phyloP scores from a whole-genome alignment of 2,329 filamentous ascomycete genomes.

The Mollisia scopiformis region DNA sequence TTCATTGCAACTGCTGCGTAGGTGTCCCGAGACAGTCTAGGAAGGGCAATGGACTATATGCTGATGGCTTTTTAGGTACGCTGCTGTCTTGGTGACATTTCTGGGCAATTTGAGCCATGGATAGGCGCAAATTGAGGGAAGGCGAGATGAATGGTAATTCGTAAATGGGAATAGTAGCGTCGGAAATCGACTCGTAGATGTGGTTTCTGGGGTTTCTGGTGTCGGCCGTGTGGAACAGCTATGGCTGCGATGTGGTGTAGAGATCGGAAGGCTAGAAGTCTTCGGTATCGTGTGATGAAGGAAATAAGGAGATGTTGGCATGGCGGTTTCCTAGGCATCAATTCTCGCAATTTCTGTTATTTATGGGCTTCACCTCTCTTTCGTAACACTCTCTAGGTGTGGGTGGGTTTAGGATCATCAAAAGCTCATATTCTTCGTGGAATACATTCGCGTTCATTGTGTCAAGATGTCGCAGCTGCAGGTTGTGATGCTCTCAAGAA shows the following conservation, averaged over 20 bases:
- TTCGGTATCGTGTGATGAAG: neutral
- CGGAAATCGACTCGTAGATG: too few relatives aligned
- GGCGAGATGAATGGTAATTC: too few relatives aligned
- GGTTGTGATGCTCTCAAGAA: too few relatives aligned
- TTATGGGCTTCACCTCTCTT: neutral
- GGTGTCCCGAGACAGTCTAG: neutral
- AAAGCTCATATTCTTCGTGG: too few relatives aligned
- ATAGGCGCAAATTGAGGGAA: neutral
- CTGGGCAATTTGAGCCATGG: neutral
- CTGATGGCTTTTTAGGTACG: neutral
- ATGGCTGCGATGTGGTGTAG: neutral
- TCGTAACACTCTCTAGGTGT: neutral
- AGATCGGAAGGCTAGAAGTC: neutral
- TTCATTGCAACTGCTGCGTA: neutral
- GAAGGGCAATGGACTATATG: neutral
- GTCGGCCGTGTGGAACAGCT: too few relatives aligned
- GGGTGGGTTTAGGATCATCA: neutral
- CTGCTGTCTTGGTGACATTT: neutral
- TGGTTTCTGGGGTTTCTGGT: too few relatives aligned
- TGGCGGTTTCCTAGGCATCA: neutral
- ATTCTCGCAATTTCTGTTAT: neutral
- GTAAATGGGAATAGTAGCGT: too few relatives aligned
- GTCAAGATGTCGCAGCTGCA: too few relatives aligned
- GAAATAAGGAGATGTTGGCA: too few relatives aligned
- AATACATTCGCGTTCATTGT: neutral